Evolutionary conservation across 768 basidiomycete genomes (phyloP), one percentile per base, ranked within the genome.

Genomic region (Trametes cubensis): DNA sequence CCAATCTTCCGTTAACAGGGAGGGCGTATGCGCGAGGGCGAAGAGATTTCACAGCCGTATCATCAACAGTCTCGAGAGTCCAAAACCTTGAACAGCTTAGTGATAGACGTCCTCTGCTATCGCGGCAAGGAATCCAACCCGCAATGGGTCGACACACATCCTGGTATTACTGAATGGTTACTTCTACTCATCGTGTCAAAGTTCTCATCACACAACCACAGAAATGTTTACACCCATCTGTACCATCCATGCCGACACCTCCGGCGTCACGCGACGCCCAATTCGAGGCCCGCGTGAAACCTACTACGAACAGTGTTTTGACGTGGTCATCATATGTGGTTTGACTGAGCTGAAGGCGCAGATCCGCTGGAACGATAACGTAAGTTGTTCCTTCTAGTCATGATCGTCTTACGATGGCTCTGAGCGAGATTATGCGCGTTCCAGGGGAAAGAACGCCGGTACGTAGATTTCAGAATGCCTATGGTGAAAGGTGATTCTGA

Each of bases 301-400:
- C 2, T 77, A 74, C 34, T 77, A 70, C 56, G 68, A 64, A 47
- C 73, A 71, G 30, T 60, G 71, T 15, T 82, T 75, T 60, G 73
- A 78, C 10, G 69, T 83, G 23, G 70, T 81, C 45, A 61, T 83
- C 55, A 73, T 72, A 45, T 78, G 81, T 48, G 82, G 82, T 0
- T 48, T 76, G 42, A 80, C 81, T 0, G 81, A 83, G 54, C 50
- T 83, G 18, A 76, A 80, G 55, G 80, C 80, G 0, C 78, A 80
- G 42, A 74, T 81, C n/a, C 69, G 73, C 14, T 83, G 82, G 82
- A 71, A 61, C 46, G 79, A 82, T 13, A 56, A 70, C 39, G 69
- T 70, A 30, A 52, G 66, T 58, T 20, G 5, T 20, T 23, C n/a
- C 10, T 34, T 8, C 40, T 21, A 6, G 11, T 7, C 3, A 49